phyloP scores from a whole-genome alignment of 805 yeast genomes.

The Hanseniaspora lachancei region DNA sequence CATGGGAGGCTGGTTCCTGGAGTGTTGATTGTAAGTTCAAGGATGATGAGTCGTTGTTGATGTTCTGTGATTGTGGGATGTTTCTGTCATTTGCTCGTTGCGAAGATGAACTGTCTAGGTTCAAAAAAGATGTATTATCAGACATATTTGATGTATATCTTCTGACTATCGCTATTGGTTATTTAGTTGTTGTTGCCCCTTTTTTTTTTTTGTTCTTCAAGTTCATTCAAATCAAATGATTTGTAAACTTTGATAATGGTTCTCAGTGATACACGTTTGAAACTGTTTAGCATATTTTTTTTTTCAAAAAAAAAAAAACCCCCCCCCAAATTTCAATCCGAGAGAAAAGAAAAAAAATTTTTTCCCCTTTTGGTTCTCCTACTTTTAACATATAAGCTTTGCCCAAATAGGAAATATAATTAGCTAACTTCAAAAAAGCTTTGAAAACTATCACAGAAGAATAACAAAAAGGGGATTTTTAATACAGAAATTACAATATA shows the following conservation, averaged over 20 bases:
- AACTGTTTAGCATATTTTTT: no score
- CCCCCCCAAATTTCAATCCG: neutral
- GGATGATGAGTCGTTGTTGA: slow-evolving; percentile 1
- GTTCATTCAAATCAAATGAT: neutral
- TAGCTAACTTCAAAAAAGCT: neutral
- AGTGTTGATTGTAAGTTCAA: slow-evolving; percentile 4
- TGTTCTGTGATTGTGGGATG: neutral
- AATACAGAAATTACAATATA: neutral
- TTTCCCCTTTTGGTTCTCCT: neutral
- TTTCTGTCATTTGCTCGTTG: neutral
- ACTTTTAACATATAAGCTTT: slow-evolving; percentile 11
- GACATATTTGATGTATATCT: neutral
- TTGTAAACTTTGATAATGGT: neutral
- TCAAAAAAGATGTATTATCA: slow-evolving; percentile 2
- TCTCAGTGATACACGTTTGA: neutral
- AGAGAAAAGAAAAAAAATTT: neutral
- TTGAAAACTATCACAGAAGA: neutral
- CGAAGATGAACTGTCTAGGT: slow-evolving; percentile 7
- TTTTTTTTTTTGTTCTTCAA: no score
- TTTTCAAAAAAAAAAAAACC: neutral
- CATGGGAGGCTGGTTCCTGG: neutral
- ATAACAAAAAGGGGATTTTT: neutral
- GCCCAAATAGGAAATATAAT: slow-evolving; percentile 4
- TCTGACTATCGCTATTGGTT: no score
- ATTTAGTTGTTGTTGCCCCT: no score